Conservation (phyloP, 2,329 filamentous ascomycete genomes). For the Parafenestella ontariensis region DNA sequence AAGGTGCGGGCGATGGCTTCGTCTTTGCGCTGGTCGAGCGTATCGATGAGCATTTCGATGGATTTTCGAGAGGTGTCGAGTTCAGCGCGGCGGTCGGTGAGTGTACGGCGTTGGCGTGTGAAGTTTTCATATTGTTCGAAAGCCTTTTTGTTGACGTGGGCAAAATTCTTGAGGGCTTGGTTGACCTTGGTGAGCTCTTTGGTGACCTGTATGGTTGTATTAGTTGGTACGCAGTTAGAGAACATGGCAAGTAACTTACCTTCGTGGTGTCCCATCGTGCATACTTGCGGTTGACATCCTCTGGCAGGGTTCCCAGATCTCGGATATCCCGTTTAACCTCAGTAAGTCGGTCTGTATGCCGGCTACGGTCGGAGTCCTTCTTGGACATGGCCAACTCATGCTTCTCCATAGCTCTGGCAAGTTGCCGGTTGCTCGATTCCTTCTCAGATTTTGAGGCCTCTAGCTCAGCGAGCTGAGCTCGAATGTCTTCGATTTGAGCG, state of each 20-base stretch:
- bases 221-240: conserved; percentile 9
- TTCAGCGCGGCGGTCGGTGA: conserved; percentile 84
- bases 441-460: conserved; percentile 68
- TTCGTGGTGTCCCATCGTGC: conserved; percentile 79
- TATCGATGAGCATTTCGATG: conserved; percentile 90
- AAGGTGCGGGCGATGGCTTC: conserved; percentile 98
- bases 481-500: conserved; percentile 68
- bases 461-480: conserved; percentile 62
- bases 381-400: conserved; percentile 92
- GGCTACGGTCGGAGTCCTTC: conserved; percentile 85
- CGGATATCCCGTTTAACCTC: conserved; percentile 90
- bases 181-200: conserved; percentile 85
- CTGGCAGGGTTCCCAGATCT: conserved; percentile 88
- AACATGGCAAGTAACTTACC: conserved; percentile 57
- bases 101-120: conserved; percentile 85
- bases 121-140: conserved; percentile 99
- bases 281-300: conserved; percentile 93
- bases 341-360: conserved; percentile 76
- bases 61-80: conserved; percentile 84
- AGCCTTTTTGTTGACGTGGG: conserved; percentile 98
- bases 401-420: conserved; percentile 79
- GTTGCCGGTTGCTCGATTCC: conserved; percentile 75
- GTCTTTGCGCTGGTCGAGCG: conserved; percentile 94
- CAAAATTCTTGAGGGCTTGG: conserved; percentile 92
- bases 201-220: conserved; percentile 37